Conservation (phyloP, 1,284 basidiomycete genomes). For the Chalciporus sp. region DNA sequence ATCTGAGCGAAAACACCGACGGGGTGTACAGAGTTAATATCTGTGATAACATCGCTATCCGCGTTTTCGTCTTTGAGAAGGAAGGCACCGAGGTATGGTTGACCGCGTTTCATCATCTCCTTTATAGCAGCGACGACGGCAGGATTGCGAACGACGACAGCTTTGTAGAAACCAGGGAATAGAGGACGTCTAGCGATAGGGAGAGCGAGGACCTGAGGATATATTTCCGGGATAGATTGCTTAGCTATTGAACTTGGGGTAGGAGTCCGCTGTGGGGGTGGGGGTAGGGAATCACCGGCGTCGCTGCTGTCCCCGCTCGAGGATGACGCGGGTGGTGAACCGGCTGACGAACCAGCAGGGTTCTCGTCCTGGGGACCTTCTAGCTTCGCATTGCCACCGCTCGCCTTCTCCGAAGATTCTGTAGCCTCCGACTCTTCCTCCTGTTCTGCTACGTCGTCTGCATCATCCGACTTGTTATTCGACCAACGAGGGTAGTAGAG, state of each 20-base stretch:
- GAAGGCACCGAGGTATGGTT: constrained; percentile 98
- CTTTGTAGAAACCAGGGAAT: constrained; percentile 98
- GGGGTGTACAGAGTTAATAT: constrained; percentile 85
- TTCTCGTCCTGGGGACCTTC: constrained; percentile 33
- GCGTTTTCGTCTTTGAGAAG: constrained; percentile 93
- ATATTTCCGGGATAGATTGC: constrained; percentile 83
- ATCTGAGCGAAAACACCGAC: constrained; percentile 99
- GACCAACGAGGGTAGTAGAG: constrained; percentile 32
- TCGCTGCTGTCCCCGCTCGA: constrained; percentile 33
- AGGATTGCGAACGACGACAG: constrained; percentile 89
- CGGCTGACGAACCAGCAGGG: constrained; percentile 29
- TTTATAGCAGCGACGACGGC: constrained; percentile 93
- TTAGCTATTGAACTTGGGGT: constrained; percentile 70
- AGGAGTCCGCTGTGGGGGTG: constrained; percentile 39
- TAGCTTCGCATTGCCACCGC: constrained; percentile 16
- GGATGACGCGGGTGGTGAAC: constrained; percentile 29
- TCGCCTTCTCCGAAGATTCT: constrained; percentile 16
- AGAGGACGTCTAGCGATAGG: constrained; percentile 95
- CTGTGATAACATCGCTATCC: constrained; percentile 93
- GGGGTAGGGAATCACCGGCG: constrained; percentile 35
- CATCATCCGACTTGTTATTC: constrained; percentile 28
- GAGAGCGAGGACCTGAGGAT: constrained; percentile 94
- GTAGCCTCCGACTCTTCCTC: constrained; percentile 27
- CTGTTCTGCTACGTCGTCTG: constrained; percentile 20
- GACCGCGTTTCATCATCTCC: constrained; percentile 95